Percentiles rank a stretch among this genome's conserved stretches.
phyloP scores from a whole-genome alignment of 805 yeast genomes.

The Pichia exigua region DNA sequence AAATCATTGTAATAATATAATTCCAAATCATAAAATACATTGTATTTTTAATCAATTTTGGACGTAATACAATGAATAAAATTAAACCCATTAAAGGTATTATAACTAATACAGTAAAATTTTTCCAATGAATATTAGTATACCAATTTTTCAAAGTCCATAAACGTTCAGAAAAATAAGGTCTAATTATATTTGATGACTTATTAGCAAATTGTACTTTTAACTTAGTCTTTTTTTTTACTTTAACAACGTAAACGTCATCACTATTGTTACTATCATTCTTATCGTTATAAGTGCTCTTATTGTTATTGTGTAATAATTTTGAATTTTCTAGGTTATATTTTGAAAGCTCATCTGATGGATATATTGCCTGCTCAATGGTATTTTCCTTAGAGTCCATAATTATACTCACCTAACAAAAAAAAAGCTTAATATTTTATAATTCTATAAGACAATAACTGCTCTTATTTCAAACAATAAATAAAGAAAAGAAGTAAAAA shows the following conservation, averaged over 20 bases:
- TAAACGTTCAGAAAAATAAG: slow-evolving; percentile 64
- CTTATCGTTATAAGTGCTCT: background rate
- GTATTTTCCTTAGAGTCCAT: slow-evolving; percentile 4
- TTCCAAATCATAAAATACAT: slow-evolving; percentile 43
- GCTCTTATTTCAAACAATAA: background rate
- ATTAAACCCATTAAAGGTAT: slow-evolving; percentile 39
- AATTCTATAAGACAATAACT: background rate
- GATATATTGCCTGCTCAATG: slow-evolving; percentile 26
- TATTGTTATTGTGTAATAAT: background rate
- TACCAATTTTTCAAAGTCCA: slow-evolving; percentile 70
- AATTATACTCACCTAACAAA: background rate
- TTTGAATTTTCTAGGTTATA: slow-evolving; percentile 9
- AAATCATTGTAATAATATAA: slow-evolving; percentile 56
- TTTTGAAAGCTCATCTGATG: slow-evolving; percentile 22
- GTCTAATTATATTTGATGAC: slow-evolving; percentile 14
- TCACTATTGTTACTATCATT: background rate
- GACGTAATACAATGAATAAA: slow-evolving; percentile 2
- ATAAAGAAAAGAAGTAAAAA: background rate
- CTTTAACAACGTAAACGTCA: slow-evolving; percentile 6
- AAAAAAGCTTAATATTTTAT: background rate
- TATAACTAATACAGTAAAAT: slow-evolving; percentile 45
- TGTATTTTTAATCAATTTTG: slow-evolving; percentile 26
- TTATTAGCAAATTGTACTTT: slow-evolving; percentile 18
- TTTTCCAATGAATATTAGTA: slow-evolving; percentile 69
- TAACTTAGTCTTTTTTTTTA: slow-evolving; percentile 27